A percentile compares a stretch with the other conserved stretches of the same genome.
These are phyloP conservation scores for Candida tallmaniae DNA, from an alignment of 805 yeast genomes.

Conservation along the genomic window DNA sequence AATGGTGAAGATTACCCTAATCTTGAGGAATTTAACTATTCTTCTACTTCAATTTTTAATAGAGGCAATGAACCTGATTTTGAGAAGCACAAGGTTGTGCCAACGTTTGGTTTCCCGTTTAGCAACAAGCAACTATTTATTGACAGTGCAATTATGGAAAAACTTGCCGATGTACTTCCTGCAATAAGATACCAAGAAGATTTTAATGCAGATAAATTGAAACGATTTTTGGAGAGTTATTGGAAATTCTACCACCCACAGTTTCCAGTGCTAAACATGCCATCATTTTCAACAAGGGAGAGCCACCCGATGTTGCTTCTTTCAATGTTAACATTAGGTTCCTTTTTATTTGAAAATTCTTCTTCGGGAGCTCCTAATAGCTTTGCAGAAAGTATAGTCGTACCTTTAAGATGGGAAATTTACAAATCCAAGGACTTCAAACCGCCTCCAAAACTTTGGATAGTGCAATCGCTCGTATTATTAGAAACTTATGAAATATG, in stretches of 20 bases:
- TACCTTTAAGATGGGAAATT: conserved; percentile 60
- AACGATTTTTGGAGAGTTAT: conserved; percentile 21
- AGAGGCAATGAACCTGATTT: not conserved
- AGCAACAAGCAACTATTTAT: conserved; percentile 7
- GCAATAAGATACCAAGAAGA: conserved; percentile 9
- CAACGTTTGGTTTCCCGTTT: conserved; percentile 9
- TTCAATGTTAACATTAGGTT: conserved; percentile 53
- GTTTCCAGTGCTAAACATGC: conserved; percentile 52
- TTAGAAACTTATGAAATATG: conserved; percentile 71
- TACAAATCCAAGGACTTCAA: conserved; percentile 63
- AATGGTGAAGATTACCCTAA: conserved; percentile 9
- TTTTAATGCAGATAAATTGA: conserved; percentile 4
- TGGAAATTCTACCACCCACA: conserved; percentile 56
- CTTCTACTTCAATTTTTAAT: conserved; percentile 1
- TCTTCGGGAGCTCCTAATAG: conserved; percentile 3
- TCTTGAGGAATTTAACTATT: conserved; percentile 12
- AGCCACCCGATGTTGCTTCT: conserved; percentile 47
- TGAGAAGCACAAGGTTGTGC: not conserved
- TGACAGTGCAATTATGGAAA: conserved; percentile 6
- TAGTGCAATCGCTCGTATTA: conserved; percentile 63
- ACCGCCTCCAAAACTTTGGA: conserved; percentile 70
- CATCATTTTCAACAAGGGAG: conserved; percentile 46
- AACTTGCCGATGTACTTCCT: conserved; percentile 8
- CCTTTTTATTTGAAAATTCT: conserved; percentile 22
- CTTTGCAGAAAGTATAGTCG: conserved; percentile 39